Base-by-base conservation (phyloP, 2,329 filamentous ascomycete genomes). In the Fusarium zealandicum region DNA sequence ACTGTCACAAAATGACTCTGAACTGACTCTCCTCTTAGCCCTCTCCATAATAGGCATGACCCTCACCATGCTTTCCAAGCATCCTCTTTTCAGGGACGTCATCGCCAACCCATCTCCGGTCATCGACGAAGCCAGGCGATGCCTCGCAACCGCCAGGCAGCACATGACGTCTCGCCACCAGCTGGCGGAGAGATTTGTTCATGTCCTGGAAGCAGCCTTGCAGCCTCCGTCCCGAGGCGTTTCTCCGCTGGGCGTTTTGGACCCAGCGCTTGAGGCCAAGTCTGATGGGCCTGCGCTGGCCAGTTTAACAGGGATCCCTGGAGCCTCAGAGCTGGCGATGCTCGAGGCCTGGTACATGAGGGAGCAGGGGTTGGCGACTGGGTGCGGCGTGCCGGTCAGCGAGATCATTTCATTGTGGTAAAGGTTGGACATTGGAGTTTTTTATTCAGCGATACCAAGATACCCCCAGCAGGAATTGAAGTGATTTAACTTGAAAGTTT, bases 41-140 rank as follows among this genome's bases (percentile, higher is more conserved):
- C 53, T 68, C 9, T 51, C 58, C 43, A 58, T 67, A 41, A 51
- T 51, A 5, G 66, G 66, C 36, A 66, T 66, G 53, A 67, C 62
- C 16, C 63, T 68, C 31, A 51, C 51, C 22, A 42, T 68, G 44
- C 49, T 68, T 1, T 55, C 57, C 12, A 63, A 65, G 11, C 54
- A 61, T 32, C 62, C 64, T 14, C 44, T 67, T 12, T 59, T 68
- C 8, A 54, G 51, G 28, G 56, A 60, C 27, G 55, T 54, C 1
- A 51, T 60, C 41, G 56, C 54, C 14, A 68, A 59, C 20, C 58
- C 62, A 13, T 36, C 33, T 18, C 55, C 50, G 9, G 45, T 59
- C 3, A 56, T 54, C 2, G 56, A 64, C 5, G 66, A 68, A 28
- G 63, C 57, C 5, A 51, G 42, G 13, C 49, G 64, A 11, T 68